Evolutionary conservation across 768 basidiomycete genomes (phyloP), one percentile per base, ranked within the genome.

Genomic region (Tricholoma hemisulphureum): DNA sequence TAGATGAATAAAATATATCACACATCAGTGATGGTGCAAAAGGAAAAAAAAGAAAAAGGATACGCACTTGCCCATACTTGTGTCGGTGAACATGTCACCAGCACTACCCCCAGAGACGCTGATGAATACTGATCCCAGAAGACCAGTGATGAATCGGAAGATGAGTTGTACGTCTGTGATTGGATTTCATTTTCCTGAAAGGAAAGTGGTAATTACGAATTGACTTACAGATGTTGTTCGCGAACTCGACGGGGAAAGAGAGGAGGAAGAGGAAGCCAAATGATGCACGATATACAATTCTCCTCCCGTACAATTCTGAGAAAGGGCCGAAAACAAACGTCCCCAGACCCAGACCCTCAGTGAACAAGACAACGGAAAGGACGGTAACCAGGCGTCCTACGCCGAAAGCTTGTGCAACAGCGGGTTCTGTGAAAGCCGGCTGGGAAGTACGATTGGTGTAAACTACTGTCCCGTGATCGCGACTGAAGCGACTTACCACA

Each of bases 171-270:
- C 9, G 21, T 24, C 21, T 10, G 10, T 23, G 10, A 18, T 39
- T 1, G 18, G 39, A n/a, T 39, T 18, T 39, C 37, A 39, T 7
- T 1, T 39, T 39, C n/a, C n/a, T n/a, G n/a, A n/a, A n/a, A n/a
- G n/a, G n/a, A n/a, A n/a, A n/a, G n/a, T n/a, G n/a, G n/a, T 45
- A 13, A 45, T 23, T 24, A 14, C 43, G 23, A 14, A 32, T 14
- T 14, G 32, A 72, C 82, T 48, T 51, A 86, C 86, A 78, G 21
- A 84, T 78, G 62, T 89, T 77, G 3, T 83, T 85, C 1, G 88
- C 81, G 59, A 93, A 92, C 1, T 89, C 87, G 6, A 89, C 84
- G 0, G 89, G 87, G 64, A 86, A 87, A 18, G 85, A 83, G 55
- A 88, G 79, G 1, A 82, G 64, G 63, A 89, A 83, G 67, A 89